Evolutionary conservation across 1,284 basidiomycete species (phyloP), one percentile per base, ranked within the genome.

Genomic region (Tranzscheliella williamsii): DNA sequence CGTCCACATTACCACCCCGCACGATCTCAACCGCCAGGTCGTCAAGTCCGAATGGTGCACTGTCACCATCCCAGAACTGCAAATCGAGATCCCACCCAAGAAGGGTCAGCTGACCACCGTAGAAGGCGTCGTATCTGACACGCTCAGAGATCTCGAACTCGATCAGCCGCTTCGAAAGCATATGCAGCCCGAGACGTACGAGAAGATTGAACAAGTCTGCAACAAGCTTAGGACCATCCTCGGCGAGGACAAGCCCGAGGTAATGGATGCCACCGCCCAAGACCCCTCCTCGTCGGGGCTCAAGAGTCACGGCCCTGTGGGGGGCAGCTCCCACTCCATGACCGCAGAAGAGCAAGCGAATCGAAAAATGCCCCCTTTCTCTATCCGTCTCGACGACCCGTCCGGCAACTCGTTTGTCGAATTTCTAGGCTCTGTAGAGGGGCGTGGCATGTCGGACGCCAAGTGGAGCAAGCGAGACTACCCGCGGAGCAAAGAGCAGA

Each of bases 81-180:
- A 92, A 70, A 84, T 98, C 65, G 95, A 91, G 9, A 90, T 98
- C 33, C 94, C 94, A 0, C 68, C 75, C 9, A 84, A 84, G 16
- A 85, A 90, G 27, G 94, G 94, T 2, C 92, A 96, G 76, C 84
- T 98, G 11, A 97, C 94, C 13, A 99, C 92, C 4, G 84, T 98
- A 44, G 95, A 99, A 79, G 94, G 94, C 34, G 83, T 98, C 63
- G 80, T 99, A 32, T 84, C 87, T 18, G 89, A 95, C 68, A 87
- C 92, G 24, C 81, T 90, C 23, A 81, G 87, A 1, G 95, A 98
- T 81, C 84, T 98, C 29, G 82, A 83, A 61, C 81, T 85, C 46
- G 89, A 91, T 65, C 95, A 98, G 76, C 90, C 91, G 0, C 79
- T 97, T 13, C 85, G 95, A 35, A 85, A 86, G 47, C 85, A 92